These are phyloP conservation scores for Fusarium buxicola DNA, from an alignment of 2,329 filamentous ascomycete genomes.

Conservation along the genomic window DNA sequence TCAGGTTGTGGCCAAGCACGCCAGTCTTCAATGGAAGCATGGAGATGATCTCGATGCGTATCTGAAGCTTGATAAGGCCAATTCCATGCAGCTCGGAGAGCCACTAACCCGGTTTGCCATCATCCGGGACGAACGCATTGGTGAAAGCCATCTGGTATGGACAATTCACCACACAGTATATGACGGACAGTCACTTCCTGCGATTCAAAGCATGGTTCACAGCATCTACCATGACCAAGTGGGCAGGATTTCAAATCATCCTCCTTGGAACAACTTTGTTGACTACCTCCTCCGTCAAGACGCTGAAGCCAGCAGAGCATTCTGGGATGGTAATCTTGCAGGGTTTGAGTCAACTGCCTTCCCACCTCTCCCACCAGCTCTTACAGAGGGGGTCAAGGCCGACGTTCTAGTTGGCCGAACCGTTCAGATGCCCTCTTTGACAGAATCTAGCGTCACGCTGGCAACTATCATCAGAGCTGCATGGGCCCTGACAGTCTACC, in stretches of 20 bases:
- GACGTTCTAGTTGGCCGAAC: background rate
- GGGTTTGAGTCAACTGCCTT: constrained; percentile 4
- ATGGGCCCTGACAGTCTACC: constrained; percentile 19
- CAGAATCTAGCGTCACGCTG: constrained; percentile 5
- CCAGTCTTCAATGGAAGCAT: too few species aligned
- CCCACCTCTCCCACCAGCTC: constrained; percentile 1
- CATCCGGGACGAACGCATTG: background rate
- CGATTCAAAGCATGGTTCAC: constrained; percentile 11
- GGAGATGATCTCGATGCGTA: too few species aligned
- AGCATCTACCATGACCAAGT: constrained; percentile 7
- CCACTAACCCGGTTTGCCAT: constrained; percentile 17
- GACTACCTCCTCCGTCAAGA: constrained; percentile 2
- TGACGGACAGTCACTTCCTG: constrained; percentile 25
- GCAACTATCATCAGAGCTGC: constrained; percentile 23
- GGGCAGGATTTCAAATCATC: background rate
- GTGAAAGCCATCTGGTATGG: constrained; percentile 19
- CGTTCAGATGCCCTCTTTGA: constrained; percentile 10
- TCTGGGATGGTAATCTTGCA: background rate
- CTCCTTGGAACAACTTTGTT: constrained; percentile 7
- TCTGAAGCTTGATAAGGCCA: constrained; percentile 1
- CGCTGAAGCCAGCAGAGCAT: background rate
- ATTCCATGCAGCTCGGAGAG: constrained; percentile 5
- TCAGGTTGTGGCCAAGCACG: too few species aligned
- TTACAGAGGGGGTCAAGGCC: background rate
- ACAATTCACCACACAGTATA: constrained; percentile 34